Base-by-base conservation (phyloP, 257 asterid species). In the Ophiorrhiza pumila region DNA sequence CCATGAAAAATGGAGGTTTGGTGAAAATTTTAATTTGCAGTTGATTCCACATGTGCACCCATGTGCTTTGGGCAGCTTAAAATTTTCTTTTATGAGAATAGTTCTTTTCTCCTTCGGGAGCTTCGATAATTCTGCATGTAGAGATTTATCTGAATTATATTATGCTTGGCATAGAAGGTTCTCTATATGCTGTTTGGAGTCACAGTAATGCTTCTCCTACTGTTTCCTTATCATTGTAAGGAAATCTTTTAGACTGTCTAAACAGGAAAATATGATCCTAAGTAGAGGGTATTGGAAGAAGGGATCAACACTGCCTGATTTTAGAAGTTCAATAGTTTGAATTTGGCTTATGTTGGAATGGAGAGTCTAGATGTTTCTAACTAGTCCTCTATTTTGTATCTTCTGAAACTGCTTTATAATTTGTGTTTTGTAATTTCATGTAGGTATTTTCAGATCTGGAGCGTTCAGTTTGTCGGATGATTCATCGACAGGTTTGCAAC, bases 371-470 rank as follows among this genome's bases (percentile, higher is more conserved):
- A 53, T 42, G 4, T 17, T 27, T 46, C 35, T 39, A 5, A 59
- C 64, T 74, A 18, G 66, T 20, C 35, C 27, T 49, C 2, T 59
- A 53, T 39, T 39, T 74, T 78, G 9, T 71, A 22, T 13, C 42
- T 61, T 34, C 41, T 52, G n/a, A 12, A 49, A 42, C 32, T 79
- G 53, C 58, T 46, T 56, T 59, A 27, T 49, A 35, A 58, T 71
- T 53, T 82, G 35, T 64, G n/a, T 39, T 41, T 39, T 39, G 60
- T 66, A 53, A 46, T 62, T 69, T 70, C 63, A 31, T 83, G 78
- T 88, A 95, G 99, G 98, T 95, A 71, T 92, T 95, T 81, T 95
- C 99, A 6, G 98, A 95, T 87, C 84, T 95, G 96, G 99, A 95
- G 89, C 98, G 99, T 49, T 95, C 98, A 49, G 96, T 84, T 58